Conservation (phyloP, 2,329 filamentous ascomycete species). For the Ophiostoma australiae region DNA sequence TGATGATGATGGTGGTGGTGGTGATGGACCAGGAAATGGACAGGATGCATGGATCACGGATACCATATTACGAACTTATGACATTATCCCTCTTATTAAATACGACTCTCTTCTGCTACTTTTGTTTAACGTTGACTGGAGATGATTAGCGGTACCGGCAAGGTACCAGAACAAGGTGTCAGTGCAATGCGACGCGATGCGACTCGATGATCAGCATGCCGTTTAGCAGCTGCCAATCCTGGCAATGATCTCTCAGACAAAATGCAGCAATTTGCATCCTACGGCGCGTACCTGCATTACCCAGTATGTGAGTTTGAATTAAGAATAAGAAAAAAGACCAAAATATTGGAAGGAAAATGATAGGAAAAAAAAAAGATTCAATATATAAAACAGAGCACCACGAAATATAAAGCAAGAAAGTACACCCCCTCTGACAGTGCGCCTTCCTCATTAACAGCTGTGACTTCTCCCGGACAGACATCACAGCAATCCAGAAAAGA, state of each 20-base stretch:
- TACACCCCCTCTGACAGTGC: background rate
- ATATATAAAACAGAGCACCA: background rate
- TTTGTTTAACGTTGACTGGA: constrained; percentile 2
- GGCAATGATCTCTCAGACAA: background rate
- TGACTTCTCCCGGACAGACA: background rate
- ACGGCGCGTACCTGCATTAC: background rate
- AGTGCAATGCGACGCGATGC: background rate
- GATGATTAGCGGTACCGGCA: no score
- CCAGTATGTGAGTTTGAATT: background rate
- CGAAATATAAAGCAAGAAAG: background rate
- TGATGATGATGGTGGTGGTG: background rate
- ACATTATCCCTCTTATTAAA: background rate
- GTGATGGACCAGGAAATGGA: background rate
- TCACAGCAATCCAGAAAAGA: background rate
- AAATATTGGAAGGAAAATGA: background rate
- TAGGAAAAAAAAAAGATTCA: background rate
- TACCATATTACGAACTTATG: background rate
- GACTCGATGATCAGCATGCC: background rate
- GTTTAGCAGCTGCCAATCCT: background rate
- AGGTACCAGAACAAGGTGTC: background rate
- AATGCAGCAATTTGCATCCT: background rate
- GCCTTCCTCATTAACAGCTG: background rate
- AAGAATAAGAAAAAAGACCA: background rate
- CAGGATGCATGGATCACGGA: background rate
- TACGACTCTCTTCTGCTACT: constrained; percentile 1